These are phyloP conservation scores for Phytopythium chamaehyphon DNA, from an alignment of 352 stramenopile species.

Conservation along the genomic window DNA sequence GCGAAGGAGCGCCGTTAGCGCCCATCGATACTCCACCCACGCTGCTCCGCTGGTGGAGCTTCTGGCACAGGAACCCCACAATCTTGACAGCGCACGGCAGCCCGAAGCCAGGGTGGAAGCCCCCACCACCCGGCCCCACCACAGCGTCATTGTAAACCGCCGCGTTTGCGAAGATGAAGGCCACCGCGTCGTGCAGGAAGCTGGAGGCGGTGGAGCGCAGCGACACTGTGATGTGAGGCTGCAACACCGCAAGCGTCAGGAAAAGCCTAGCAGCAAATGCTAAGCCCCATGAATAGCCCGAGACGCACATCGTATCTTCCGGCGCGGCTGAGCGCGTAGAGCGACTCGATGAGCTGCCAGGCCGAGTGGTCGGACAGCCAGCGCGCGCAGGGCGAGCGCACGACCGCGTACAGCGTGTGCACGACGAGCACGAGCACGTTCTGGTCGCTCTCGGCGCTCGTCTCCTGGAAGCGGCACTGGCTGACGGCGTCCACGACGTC, in stretches of 20 bases:
- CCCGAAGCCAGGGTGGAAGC: constrained; percentile 37
- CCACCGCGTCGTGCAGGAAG: constrained; percentile 56
- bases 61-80: constrained; percentile 77
- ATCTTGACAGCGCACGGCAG: constrained; percentile 77
- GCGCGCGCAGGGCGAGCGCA: constrained; percentile 77
- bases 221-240: constrained; percentile 59
- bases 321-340: constrained; percentile 91
- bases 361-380: constrained; percentile 91
- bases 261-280: no score
- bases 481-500: constrained; percentile 91
- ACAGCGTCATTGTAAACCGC: constrained; percentile 40
- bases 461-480: constrained; percentile 95
- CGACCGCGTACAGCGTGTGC: constrained; percentile 91
- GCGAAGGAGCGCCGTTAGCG: neutral
- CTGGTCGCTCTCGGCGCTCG: constrained; percentile 85
- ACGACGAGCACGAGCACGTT: constrained; percentile 92
- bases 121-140: constrained; percentile 1
- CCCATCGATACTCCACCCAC: constrained; percentile 5
- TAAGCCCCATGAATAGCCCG: neutral
- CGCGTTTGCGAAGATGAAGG: constrained; percentile 57
- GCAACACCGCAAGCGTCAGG: neutral
- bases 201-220: constrained; percentile 61
- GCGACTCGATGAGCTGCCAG: constrained; percentile 94
- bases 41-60: constrained; percentile 51
- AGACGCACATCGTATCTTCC: constrained; percentile 51